Percentiles rank a stretch among this genome's conserved stretches.
Evolutionary conservation across 805 yeast genomes (phyloP).

Genomic region (Pichia thaimueangensis): DNA sequence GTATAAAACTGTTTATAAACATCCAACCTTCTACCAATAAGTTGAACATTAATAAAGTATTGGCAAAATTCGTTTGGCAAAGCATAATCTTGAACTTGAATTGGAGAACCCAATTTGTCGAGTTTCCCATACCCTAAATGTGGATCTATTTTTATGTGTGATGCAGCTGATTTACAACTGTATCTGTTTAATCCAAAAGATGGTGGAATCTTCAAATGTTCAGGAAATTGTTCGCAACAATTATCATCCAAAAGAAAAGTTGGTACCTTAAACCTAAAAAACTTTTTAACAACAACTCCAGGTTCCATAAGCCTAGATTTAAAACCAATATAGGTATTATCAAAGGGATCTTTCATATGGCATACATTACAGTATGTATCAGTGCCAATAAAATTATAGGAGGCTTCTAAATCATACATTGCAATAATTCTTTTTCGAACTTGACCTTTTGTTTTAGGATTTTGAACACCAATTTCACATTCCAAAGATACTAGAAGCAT

Average conservation of each 20-base stretch:
- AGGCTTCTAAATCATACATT: slow-evolving; percentile 9
- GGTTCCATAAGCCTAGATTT: slow-evolving; percentile 37
- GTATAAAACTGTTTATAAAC: slow-evolving; percentile 18
- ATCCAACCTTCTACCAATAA: slow-evolving; percentile 40
- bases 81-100: slow-evolving; percentile 41
- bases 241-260: slow-evolving; percentile 31
- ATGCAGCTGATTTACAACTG: slow-evolving; percentile 6
- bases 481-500: slow-evolving; percentile 55
- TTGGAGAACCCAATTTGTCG: slow-evolving; percentile 42
- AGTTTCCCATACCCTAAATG: slow-evolving; percentile 48
- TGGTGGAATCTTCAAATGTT: slow-evolving; percentile 35
- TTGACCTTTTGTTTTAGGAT: background rate
- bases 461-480: slow-evolving; percentile 31
- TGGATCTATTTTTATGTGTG: slow-evolving; percentile 24
- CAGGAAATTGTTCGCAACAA: slow-evolving; percentile 17
- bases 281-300: slow-evolving; percentile 43
- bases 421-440: slow-evolving; percentile 1
- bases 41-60: slow-evolving; percentile 46
- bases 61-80: slow-evolving; percentile 36
- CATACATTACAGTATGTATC: background rate
- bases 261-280: slow-evolving; percentile 51
- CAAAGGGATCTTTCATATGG: slow-evolving; percentile 9
- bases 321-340: slow-evolving; percentile 31
- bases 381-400: background rate
- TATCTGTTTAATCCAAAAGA: slow-evolving; percentile 29